A percentile compares a stretch with the other conserved stretches of the same genome.
Conservation (phyloP, 2,329 filamentous ascomycete genomes). For the Penicillium carneum region DNA sequence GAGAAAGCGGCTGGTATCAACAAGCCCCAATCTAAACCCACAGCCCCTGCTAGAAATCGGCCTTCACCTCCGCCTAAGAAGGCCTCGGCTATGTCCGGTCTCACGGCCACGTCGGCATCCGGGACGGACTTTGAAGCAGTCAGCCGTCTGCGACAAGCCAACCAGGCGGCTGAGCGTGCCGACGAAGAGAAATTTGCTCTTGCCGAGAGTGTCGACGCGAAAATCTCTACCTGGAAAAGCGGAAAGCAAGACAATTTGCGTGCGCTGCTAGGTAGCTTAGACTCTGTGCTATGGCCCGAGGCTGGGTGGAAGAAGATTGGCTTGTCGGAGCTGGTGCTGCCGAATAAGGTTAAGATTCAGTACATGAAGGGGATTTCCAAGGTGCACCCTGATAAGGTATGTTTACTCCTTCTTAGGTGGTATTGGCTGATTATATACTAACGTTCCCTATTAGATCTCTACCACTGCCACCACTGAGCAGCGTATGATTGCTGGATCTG, state of each 20-base stretch:
- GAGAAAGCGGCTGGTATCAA: constrained; percentile 82
- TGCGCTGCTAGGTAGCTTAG: constrained; percentile 83
- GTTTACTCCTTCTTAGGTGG: constrained; percentile 41
- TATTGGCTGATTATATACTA: constrained; percentile 17
- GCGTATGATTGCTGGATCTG: constrained; percentile 70
- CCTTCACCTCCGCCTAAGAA: constrained; percentile 54
- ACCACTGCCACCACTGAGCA: constrained; percentile 71
- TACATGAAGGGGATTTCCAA: constrained; percentile 99
- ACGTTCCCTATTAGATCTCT: constrained; percentile 58
- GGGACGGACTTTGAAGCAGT: constrained; percentile 74
- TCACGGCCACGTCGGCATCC: constrained; percentile 52
- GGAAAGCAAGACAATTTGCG: constrained; percentile 92
- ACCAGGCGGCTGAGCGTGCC: constrained; percentile 81
- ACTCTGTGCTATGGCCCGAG: constrained; percentile 87
- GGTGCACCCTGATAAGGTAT: constrained; percentile 97
- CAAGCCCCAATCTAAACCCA: constrained; percentile 55
- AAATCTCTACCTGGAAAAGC: constrained; percentile 80
- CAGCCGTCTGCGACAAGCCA: constrained; percentile 79
- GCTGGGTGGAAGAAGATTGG: constrained; percentile 97
- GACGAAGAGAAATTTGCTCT: constrained; percentile 94
- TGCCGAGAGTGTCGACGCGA: constrained; percentile 82
- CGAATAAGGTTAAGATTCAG: constrained; percentile 92
- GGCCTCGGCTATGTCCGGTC: constrained; percentile 43
- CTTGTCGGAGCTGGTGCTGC: constrained; percentile 88
- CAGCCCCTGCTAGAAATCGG: constrained; percentile 56